These are phyloP conservation scores for Brasilioporus rufonigricans DNA, from an alignment of 768 basidiomycete species.

Conservation along the genomic window DNA sequence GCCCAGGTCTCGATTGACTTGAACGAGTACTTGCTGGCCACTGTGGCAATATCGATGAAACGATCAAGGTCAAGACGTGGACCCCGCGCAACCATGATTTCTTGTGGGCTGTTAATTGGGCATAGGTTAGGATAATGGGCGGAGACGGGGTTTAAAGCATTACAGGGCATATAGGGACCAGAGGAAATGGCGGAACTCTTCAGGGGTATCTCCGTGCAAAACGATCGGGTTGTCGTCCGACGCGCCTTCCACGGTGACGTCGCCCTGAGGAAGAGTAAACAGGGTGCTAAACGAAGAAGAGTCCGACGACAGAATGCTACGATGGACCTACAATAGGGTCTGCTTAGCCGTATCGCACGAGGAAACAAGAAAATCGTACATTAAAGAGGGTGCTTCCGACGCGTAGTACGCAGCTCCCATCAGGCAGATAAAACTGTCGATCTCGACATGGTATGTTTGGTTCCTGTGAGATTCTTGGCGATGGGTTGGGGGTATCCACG, in stretches of 20 bases:
- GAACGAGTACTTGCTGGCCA: constrained; percentile 75
- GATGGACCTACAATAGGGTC: constrained; percentile 46
- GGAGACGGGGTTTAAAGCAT: constrained; percentile 23
- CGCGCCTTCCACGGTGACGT: constrained; percentile 48
- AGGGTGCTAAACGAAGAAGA: constrained; percentile 62
- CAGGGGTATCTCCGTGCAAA: constrained; percentile 57
- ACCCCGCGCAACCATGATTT: constrained; percentile 49
- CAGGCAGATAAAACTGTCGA: constrained; percentile 58
- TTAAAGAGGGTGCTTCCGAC: constrained; percentile 69
- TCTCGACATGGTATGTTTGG: constrained; percentile 35
- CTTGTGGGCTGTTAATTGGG: constrained; percentile 50
- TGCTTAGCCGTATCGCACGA: background rate
- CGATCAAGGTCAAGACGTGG: constrained; percentile 49
- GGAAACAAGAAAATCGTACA: constrained; percentile 37
- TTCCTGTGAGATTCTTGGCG: constrained; percentile 6
- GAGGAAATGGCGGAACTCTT: constrained; percentile 71
- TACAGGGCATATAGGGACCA: constrained; percentile 78
- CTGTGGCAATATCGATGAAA: constrained; percentile 60
- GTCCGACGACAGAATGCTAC: constrained; percentile 59
- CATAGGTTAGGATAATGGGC: background rate
- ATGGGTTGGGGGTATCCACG: background rate
- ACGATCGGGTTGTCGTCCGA: constrained; percentile 66
- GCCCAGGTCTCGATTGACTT: constrained; percentile 74
- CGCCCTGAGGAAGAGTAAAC: constrained; percentile 66
- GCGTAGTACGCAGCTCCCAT: constrained; percentile 66